Base-by-base conservation (phyloP, 2,329 filamentous ascomycete genomes). In the Tympanopsis confertula region DNA sequence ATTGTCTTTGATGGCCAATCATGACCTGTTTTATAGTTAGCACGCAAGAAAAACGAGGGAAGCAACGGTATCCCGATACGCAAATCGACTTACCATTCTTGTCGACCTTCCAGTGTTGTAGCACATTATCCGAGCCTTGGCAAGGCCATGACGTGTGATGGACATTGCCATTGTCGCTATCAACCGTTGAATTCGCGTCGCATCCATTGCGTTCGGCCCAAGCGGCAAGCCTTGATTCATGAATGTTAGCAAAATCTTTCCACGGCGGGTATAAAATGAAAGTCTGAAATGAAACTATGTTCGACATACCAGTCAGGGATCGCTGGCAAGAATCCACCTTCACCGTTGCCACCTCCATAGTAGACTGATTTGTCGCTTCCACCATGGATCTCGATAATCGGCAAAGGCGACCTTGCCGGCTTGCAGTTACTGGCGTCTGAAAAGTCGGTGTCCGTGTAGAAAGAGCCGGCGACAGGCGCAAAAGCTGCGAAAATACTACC, bases 341-440 rank as follows among this genome's bases (percentile, higher is more conserved):
- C 57, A 2, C 62, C 64, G 14, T 54, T 45, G 1, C 62, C 62
- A 2, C 66, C 65, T 4, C 46, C 47, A 40, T 69, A 69, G 1
- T 45, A 49, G 5, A 70, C 65, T 4, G 55, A 61, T 3, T 45
- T 52, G 43, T 69, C 66, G 2, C 41, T 52, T 2, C 57, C 59
- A 5, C 66, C 65, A 44, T 69, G 65, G 35, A 69, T 58, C 38
- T 65, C 62, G 1, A 69, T 49, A 1, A 69, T 52, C 0, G 63
- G 62, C 5, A 62, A 40, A 1, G 58, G 57, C 5, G 43, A 54
- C 35, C 53, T 56, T 17, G 51, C 53, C 3, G 62, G 61, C 15
- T 48, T 46, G 48, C 65, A 69, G 3, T 49, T 48, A 18, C 47
- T 48, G 14, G 50, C 41, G 3, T 48, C 46, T 2, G 49, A 40